Evolutionary conservation across 768 basidiomycete genomes (phyloP), one percentile per base, ranked within the genome.

Genomic region (Tylopilus sp.): DNA sequence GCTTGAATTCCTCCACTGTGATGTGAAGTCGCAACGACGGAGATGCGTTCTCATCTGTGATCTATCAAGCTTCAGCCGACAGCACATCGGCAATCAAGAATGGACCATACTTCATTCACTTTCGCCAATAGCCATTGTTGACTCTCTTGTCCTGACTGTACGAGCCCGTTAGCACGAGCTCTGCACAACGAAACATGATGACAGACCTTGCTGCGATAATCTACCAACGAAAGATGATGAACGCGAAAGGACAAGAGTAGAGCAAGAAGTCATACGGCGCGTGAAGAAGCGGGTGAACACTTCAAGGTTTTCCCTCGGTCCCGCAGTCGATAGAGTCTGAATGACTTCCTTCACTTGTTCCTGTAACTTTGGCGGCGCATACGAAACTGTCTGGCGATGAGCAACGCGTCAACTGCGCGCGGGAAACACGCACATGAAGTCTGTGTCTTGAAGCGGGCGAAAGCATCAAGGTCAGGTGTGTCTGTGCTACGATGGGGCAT

Each of bases 111-210:
- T 77, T 91, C 73, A 17, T 69, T 56, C 55, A 93, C 83, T 68
- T 74, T 86, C 41, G 76, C 72, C 57, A 85, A 69, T 42, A 93
- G 75, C 91, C 91, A 93, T 50, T 75, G 65, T 66, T 92, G 91
- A 59, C 87, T 89, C 67, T 89, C 67, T 62, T 62, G 80, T 28
- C 91, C 91, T 18, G 81, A 85, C 88, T 91, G 52, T 13, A 45
- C 26, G 20, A 40, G 40, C 57, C 36, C 36, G 49, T 58, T 50
- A 52, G 54, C 67, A 56, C 21, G 30, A 40, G 42, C 11, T 43
- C 26, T 48, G 49, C 30, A 9, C 41, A 46, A 59, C 21, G 12
- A 10, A 3, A 7, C 2, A 35, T 3, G 43, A 61, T 4, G 41
- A 55, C 67, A 68, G 69, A 90, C 89, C 62, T 87, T 79, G 72